Percentiles rank a stretch among this genome's conserved stretches.
Evolutionary conservation across 106 monocot species (phyloP).

Genomic region (Vanilla planifolia): DNA sequence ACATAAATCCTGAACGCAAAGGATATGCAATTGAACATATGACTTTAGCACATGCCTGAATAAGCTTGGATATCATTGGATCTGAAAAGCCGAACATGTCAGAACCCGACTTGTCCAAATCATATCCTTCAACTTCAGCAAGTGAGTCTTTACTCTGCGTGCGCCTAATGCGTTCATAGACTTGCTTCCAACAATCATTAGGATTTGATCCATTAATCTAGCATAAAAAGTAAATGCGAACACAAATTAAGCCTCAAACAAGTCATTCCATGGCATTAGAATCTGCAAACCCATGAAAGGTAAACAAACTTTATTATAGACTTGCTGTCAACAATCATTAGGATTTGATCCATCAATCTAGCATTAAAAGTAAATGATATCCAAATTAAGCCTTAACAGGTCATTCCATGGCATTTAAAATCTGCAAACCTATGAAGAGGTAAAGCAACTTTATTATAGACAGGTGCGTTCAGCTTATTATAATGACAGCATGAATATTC

Average conservation of each 20-base stretch:
- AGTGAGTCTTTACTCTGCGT: slow-evolving; percentile 19
- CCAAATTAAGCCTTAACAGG: no score
- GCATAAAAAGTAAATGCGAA: slow-evolving; percentile 10
- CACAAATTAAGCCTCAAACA: no score
- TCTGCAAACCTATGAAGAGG: no score
- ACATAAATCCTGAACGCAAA: neutral
- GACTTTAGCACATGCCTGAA: slow-evolving; percentile 42
- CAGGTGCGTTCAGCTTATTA: no score
- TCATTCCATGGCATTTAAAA: no score
- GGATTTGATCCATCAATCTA: slow-evolving; percentile 92
- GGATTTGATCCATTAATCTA: slow-evolving; percentile 91
- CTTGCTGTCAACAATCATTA: slow-evolving; percentile 81
- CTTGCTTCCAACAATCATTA: slow-evolving; percentile 82
- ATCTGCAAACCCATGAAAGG: no score
- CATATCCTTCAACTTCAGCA: slow-evolving; percentile 24
- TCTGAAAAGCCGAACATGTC: slow-evolving; percentile 94
- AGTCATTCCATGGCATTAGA: no score
- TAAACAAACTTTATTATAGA: no score
- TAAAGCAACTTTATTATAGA: no score
- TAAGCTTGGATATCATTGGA: slow-evolving; percentile 58
- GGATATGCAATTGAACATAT: neutral
- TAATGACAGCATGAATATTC: no score
- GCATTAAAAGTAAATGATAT: no score
- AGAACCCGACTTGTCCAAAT: slow-evolving; percentile 70
- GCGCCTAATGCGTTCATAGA: slow-evolving; percentile 53